Evolutionary conservation across 345 rosid genomes (phyloP), one percentile per base, ranked within the genome.

Genomic region (Orychophragmus violaceus): DNA sequence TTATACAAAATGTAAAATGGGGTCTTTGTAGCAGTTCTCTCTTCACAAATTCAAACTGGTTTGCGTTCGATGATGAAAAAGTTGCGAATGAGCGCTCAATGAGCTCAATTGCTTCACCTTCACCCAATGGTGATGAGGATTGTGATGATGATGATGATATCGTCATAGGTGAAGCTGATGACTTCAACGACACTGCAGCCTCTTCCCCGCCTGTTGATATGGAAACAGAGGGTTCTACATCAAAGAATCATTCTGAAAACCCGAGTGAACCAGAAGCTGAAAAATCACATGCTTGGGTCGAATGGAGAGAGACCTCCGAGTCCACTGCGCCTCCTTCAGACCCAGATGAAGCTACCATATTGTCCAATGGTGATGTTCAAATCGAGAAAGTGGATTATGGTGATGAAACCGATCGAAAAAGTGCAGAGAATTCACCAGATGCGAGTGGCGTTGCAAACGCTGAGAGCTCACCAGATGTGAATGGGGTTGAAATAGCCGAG

Each of bases 41-140:
- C 62, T 89, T 92, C 72, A 77, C 92, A 39, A 89, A 89, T 76
- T 84, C 96, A 74, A 87, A 92, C 80, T 86, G 96, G 98, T 89
- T 89, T 72, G 92, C 95, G 37, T 89, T 87, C 59, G 89, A 89
- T 62, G 96, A 84, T 74, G 90, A 82, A 37, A 81, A 77, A 75
- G 84, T 27, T 74, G 78, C 82, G 41, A 77, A 62, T 45, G 91
- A 87, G 68, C 77, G 75, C 19, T 81, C 86, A 49, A 53, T 78
- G 64, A 86, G 74, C 61, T 72, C 81, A 8, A 71, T 79, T n/a
- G 77, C 86, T 49, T 88, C 96, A 52, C 78, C 94, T 10, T 84
- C 94, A 6, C 86, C 87, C 33, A 70, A 72, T 70, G 76, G 71
- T 65, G 87, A 77, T 87, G 64, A 65, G 49, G 82, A 57, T 69